These are phyloP conservation scores for Lentinula aciculospora DNA, from an alignment of 768 basidiomycete species.

Conservation along the genomic window DNA sequence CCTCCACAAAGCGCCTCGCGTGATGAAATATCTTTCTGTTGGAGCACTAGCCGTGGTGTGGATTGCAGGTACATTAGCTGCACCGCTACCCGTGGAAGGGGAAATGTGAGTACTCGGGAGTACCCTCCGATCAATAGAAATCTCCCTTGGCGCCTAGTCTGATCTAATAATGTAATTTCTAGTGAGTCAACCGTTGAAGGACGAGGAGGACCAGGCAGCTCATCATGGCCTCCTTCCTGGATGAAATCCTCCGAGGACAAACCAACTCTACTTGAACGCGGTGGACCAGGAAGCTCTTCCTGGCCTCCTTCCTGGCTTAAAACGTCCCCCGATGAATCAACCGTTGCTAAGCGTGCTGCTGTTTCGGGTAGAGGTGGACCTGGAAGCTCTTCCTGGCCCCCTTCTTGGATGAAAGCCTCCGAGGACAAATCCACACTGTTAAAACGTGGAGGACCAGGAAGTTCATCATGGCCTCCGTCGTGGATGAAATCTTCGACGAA, in stretches of 20 bases:
- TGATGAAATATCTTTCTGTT: neutral
- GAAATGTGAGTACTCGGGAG: neutral
- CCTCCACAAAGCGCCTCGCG: neutral
- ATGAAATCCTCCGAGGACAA: neutral
- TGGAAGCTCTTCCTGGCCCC: slow-evolving; percentile 1
- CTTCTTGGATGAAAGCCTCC: neutral
- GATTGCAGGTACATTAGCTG: neutral
- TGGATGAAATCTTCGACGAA: neutral
- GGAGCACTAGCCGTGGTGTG: neutral
- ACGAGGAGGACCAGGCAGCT: neutral
- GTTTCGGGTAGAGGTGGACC: neutral
- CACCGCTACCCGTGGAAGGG: neutral
- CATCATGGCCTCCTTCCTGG: neutral
- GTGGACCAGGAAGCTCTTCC: neutral
- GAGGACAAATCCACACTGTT: neutral
- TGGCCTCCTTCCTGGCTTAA: neutral
- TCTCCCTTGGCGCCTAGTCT: neutral
- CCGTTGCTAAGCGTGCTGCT: neutral
- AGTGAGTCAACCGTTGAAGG: neutral
- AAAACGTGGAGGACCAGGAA: neutral
- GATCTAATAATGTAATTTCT: neutral
- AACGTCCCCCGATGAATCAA: neutral
- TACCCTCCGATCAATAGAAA: neutral
- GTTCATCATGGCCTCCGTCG: neutral
- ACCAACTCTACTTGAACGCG: neutral